Base-by-base conservation (phyloP, 345 rosid species). In the Lepidium aucheri region DNA sequence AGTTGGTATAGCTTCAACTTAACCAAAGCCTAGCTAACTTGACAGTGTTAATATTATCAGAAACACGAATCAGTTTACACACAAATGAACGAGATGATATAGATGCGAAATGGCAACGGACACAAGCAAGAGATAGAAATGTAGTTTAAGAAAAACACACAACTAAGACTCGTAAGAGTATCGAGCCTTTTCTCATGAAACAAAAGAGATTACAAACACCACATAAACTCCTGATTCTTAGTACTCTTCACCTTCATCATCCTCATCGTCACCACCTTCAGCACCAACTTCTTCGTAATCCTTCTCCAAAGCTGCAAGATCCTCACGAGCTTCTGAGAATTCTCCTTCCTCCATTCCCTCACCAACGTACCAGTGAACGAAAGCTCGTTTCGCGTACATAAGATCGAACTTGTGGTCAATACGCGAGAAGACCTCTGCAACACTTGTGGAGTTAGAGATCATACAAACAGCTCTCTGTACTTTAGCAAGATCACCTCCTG, bases 281-380 rank as follows among this genome's bases (percentile, higher is more conserved):
- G 93, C 93, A 55, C 93, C 93, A 1, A 87, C 93, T 70, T 87
- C 93, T 73, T 84, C 93, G 0, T 86, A 86, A 66, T 85, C 91
- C 77, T 85, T 85, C 88, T 85, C 91, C 30, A 86, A 70, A 0
- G 91, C 88, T 9, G 88, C 88, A n/a, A 86, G 82, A 74, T 86
- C 91, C 78, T 86, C 91, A 34, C 91, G 86, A 41, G 93, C 93
- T 62, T 87, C 93, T 0, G 90, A 87, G 77, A 87, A 87, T 51
- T 87, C 93, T 2, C 93, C 90, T 72, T 87, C 93, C 67, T 87
- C 93, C 93, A 87, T 87, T 46, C 93, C 93, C 79, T 87, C 93
- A 58, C 93, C 93, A 1, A 87, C 90, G 0, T 87, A 87, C 93
- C 90, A 87, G 71, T 85, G 93, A 6, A 87, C 93, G 0, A 87